Evolutionary conservation across 176 grass and related monocot species (phyloP).

Genomic region (Oryza coarctata): DNA sequence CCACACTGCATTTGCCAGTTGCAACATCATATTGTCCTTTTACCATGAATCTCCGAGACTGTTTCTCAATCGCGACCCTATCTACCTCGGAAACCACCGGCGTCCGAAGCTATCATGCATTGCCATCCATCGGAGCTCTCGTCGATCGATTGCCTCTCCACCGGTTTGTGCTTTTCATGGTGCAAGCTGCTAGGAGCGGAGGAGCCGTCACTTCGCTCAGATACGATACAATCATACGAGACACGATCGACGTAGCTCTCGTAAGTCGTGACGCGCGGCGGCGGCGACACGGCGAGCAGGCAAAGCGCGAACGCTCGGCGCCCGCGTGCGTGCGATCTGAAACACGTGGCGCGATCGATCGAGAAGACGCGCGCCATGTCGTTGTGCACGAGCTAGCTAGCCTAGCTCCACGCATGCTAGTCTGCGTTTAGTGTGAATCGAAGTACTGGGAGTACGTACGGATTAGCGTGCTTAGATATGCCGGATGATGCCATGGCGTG

Average conservation of each 20-base stretch:
- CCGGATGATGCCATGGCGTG: background rate
- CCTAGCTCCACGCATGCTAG: no score
- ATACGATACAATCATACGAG: background rate
- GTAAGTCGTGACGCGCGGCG: background rate
- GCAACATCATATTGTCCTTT: no score
- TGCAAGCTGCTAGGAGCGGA: background rate
- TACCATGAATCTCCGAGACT: background rate
- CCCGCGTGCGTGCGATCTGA: no score
- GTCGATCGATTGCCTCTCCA: background rate
- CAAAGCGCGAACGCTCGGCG: no score
- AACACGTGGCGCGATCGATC: background rate
- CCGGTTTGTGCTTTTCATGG: background rate
- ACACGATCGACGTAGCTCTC: background rate
- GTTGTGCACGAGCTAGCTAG: background rate
- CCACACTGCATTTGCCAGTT: no score
- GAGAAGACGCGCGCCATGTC: background rate
- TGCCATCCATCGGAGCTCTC: background rate
- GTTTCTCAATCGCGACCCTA: background rate
- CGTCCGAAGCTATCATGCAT: background rate
- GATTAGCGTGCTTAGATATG: no score
- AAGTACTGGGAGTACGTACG: background rate
- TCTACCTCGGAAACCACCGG: background rate
- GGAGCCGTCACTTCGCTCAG: background rate
- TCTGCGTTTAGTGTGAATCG: no score
- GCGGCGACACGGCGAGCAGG: background rate